A percentile compares a stretch with the other conserved stretches of the same genome.
Evolutionary conservation across 140 eudicot genomes (phyloP).

Genomic region (Ambrosia hybrid): DNA sequence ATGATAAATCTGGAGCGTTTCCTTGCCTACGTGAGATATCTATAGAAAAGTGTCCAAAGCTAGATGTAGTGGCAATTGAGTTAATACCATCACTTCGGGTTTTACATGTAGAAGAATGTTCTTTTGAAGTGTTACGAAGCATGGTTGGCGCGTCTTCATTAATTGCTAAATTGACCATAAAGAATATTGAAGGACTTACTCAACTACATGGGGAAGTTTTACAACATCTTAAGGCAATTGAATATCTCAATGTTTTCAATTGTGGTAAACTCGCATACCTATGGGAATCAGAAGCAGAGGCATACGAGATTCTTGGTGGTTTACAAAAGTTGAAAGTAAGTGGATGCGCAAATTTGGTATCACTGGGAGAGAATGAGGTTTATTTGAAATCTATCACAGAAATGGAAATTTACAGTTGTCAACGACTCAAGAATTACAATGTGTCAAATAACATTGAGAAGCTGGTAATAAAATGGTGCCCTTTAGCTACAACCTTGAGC

Average conservation of each 20-base stretch:
- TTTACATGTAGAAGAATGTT: constrained; percentile 9
- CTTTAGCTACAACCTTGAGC: no score
- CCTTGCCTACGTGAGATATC: constrained; percentile 18
- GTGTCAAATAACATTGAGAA: no score
- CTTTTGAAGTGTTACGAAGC: constrained; percentile 16
- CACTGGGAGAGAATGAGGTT: background rate
- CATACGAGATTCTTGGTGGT: no score
- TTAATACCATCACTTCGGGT: constrained; percentile 10
- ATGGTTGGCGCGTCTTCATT: constrained; percentile 12
- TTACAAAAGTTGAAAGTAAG: background rate
- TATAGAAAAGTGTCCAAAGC: constrained; percentile 16
- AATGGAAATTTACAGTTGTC: background rate
- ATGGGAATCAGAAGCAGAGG: constrained; percentile 19
- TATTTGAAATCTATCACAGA: background rate
- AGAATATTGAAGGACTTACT: constrained; percentile 20
- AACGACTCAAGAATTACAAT: background rate
- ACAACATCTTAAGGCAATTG: constrained; percentile 12
- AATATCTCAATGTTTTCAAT: background rate
- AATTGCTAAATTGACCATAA: background rate
- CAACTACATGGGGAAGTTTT: constrained; percentile 7
- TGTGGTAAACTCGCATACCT: constrained; percentile 20
- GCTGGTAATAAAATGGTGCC: no score
- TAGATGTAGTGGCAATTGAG: background rate
- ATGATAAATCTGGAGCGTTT: background rate
- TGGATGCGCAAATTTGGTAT: background rate